A percentile compares a stretch with the other conserved stretches of the same genome.
These are phyloP conservation scores for Lactarius evosmus DNA, from an alignment of 768 basidiomycete species.

Conservation along the genomic window DNA sequence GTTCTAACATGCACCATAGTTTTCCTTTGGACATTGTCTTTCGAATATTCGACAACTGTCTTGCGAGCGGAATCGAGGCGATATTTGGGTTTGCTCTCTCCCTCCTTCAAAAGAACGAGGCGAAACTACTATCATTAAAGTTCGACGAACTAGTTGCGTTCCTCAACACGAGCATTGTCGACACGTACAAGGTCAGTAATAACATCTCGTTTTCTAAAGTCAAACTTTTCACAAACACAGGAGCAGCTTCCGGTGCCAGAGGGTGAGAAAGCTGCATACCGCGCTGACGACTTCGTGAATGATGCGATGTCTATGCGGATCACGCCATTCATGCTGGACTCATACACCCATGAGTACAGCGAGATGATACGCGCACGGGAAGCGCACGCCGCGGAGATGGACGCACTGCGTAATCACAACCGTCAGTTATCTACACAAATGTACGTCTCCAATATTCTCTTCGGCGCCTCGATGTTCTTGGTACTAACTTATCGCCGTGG, in stretches of 20 bases:
- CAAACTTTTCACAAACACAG: neutral
- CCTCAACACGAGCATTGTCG: constrained; percentile 77
- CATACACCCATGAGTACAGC: constrained; percentile 84
- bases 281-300: constrained; percentile 78
- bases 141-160: constrained; percentile 90
- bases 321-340: constrained; percentile 94
- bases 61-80: constrained; percentile 96
- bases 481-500: neutral
- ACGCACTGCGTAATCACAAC: constrained; percentile 77
- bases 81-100: constrained; percentile 93
- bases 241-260: constrained; percentile 2
- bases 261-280: constrained; percentile 41
- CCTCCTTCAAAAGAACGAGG: constrained; percentile 86
- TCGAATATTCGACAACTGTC: constrained; percentile 93
- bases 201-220: neutral
- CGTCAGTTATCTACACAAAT: constrained; percentile 72
- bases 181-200: constrained; percentile 62
- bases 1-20: constrained; percentile 39
- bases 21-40: constrained; percentile 94
- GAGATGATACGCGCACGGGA: constrained; percentile 74
- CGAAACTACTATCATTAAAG: constrained; percentile 68
- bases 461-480: neutral
- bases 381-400: constrained; percentile 81
- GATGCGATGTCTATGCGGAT: constrained; percentile 85
- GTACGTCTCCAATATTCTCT: constrained; percentile 44